Conservation (phyloP, 2,329 filamentous ascomycete species). For the Xylariaceae sp. region DNA sequence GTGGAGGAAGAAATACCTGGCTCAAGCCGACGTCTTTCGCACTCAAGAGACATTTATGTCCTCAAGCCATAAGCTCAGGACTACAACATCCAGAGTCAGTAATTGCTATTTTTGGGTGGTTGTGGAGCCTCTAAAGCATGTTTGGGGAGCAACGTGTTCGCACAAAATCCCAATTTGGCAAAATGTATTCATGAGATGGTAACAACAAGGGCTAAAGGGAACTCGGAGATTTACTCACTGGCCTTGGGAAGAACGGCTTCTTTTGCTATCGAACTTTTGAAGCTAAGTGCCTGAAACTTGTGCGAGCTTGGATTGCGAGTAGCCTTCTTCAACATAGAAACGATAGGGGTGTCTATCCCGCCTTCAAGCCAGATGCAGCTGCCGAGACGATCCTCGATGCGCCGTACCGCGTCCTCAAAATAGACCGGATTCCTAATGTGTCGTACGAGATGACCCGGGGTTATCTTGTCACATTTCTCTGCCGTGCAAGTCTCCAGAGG, state of each 20-base stretch:
- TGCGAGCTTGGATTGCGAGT: background rate
- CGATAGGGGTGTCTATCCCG: slow-evolving; percentile 30
- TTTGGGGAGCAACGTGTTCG: too few relatives aligned
- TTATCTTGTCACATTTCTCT: slow-evolving; percentile 9
- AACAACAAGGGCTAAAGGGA: too few relatives aligned
- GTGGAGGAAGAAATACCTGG: too few relatives aligned
- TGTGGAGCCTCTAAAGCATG: too few relatives aligned
- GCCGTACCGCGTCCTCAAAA: slow-evolving; percentile 32
- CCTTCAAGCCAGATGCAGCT: slow-evolving; percentile 39
- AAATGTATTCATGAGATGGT: too few relatives aligned
- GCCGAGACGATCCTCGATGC: slow-evolving; percentile 25
- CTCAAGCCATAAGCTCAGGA: too few relatives aligned
- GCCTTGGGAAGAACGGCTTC: slow-evolving; percentile 7
- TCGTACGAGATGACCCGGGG: background rate
- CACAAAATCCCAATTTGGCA: too few relatives aligned
- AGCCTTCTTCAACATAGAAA: slow-evolving; percentile 20
- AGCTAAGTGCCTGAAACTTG: slow-evolving; percentile 1
- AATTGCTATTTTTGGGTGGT: too few relatives aligned
- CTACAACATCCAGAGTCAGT: too few relatives aligned
- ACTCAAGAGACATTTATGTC: too few relatives aligned
- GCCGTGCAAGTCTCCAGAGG: slow-evolving; percentile 23
- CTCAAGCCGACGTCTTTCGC: too few relatives aligned
- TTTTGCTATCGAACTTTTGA: background rate
- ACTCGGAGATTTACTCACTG: too few relatives aligned
- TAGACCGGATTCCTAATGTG: slow-evolving; percentile 36